A percentile compares a stretch with the other conserved stretches of the same genome.
Evolutionary conservation across 2,329 filamentous ascomycete species (phyloP).

Genomic region (Botrytis pseudocinerea): DNA sequence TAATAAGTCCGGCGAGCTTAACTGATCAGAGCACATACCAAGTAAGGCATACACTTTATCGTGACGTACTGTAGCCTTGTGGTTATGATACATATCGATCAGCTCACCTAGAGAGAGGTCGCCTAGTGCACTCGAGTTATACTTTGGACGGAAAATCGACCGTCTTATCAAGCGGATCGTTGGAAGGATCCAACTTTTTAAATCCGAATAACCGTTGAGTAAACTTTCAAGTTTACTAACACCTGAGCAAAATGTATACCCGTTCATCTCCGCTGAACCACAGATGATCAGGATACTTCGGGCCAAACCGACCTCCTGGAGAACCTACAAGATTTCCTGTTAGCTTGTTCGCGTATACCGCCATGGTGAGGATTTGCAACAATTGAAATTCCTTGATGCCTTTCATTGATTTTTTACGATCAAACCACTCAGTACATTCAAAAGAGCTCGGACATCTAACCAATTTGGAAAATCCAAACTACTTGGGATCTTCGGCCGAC

Average conservation of each 20-base stretch:
- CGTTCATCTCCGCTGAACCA: not conserved
- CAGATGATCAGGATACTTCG: not conserved
- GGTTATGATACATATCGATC: not conserved
- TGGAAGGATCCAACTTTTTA: not conserved
- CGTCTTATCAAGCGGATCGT: not conserved
- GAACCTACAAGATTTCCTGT: not conserved
- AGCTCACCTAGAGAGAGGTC: not conserved
- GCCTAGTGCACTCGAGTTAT: not conserved
- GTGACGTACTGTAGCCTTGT: not conserved
- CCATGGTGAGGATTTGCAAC: not conserved
- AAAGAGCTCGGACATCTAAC: not conserved
- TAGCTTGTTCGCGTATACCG: not conserved
- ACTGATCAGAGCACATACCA: conserved; percentile 1
- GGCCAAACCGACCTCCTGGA: not conserved
- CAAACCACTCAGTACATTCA: rapidly evolving
- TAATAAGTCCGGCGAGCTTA: not conserved
- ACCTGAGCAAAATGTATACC: not conserved
- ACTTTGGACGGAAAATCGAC: not conserved
- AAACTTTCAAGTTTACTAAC: not conserved
- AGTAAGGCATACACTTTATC: conserved; percentile 8
- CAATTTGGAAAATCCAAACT: not conserved
- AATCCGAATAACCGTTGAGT: not conserved
- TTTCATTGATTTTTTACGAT: not conserved
- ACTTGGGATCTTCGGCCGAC: not conserved
- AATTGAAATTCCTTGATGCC: not conserved